Base-by-base conservation (phyloP, 2,329 filamentous ascomycete genomes). In the Delphinella strobiligena region DNA sequence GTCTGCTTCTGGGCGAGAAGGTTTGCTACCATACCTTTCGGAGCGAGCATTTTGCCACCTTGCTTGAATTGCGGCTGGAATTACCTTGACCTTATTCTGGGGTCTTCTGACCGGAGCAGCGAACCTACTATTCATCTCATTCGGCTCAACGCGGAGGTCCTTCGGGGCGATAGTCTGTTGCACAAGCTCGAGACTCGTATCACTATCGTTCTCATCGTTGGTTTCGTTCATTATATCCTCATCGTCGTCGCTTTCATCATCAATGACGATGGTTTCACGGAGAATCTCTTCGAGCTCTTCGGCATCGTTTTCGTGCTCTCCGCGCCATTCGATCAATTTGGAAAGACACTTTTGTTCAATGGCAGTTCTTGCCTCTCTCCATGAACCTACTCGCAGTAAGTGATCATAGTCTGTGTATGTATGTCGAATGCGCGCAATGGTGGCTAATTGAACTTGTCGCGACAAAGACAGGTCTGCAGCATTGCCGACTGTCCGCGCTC, bases 221-320 rank as follows among this genome's bases (percentile, higher is more conserved):
- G 24, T 38, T n/a, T 39, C 37, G n/a, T 40, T 32, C 19, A 37
- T 34, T 9, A 40, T 37, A 3, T 31, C 62, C 18, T 54, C 54
- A 32, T 64, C 61, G 37, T 61, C 61, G 32, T 74, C 70, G 38
- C 77, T 72, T 48, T 76, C 73, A 50, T 77, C 73, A 38, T 75
- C 74, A 40, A 79, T 71, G 38, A 78, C 69, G 48, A 80, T 77
- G 42, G 77, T 71, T 54, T 80, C 75, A 36, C 72, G 69, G 38
- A 79, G 73, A 19, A 75, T 71, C 48, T 78, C 74, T 51, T 78
- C 74, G 16, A 78, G 60, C 38, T 72, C 71, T 32, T 62, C 61
- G 37, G 61, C 61, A 19, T 63, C 52, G 53, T 68, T 59, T 54
- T 72, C 69, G 50, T 71, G 66, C 53, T 78, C 72, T 34, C 75